Base-by-base conservation (phyloP, 495 filamentous ascomycete species). In the Viridothelium virens region DNA sequence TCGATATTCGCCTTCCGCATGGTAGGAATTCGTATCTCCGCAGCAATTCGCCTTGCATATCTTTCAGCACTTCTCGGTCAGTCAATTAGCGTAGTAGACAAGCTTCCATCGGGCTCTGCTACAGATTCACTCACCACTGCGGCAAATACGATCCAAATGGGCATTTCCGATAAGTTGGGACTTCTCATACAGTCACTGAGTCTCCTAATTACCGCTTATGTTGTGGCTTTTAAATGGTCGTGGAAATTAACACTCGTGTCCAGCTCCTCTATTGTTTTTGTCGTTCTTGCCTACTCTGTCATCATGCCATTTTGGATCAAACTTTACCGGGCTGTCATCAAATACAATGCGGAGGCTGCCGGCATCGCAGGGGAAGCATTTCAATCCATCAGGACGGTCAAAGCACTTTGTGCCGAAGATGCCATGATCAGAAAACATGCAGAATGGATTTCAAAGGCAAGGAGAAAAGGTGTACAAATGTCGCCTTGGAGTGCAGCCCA, bases 1-100 rank as follows among this genome's bases (percentile, higher is more conserved):
- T 46, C 25, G 2, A 68, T 66, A 38, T 56, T 71, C 9, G 66
- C 47, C 25, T 44, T 67, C 5, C 68, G 67, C 25, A 63, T 73
- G 5, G 65, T 67, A 7, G 71, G 53, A 18, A 59, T 59, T 31
- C 53, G 53, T 59, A 36, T 59, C 4, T 59, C 53, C 10, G 53
- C 53, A 59, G 5, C 53, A 18, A 59, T 59, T 9, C 53, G 53
- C 10, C 53, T 59, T 59, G 53, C 53, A 33, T 59, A 59, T 31
- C 53, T 59, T 18, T n/a, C 11, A 31, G 53, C 53, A 7, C 18
- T 59, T 18, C 36, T 59, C 36, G 53, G 11, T 7, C 53, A 59
- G 14, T 31, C 53, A 14, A 36, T 59, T 9, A 59, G 53, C 31
- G 53, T 14, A 10, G 31, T 59, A 18, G 53, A 59, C 53, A 59